Evolutionary conservation across 306 rosid species (phyloP), one percentile per base, ranked within the genome.

Genomic region (Fagus crenata): DNA sequence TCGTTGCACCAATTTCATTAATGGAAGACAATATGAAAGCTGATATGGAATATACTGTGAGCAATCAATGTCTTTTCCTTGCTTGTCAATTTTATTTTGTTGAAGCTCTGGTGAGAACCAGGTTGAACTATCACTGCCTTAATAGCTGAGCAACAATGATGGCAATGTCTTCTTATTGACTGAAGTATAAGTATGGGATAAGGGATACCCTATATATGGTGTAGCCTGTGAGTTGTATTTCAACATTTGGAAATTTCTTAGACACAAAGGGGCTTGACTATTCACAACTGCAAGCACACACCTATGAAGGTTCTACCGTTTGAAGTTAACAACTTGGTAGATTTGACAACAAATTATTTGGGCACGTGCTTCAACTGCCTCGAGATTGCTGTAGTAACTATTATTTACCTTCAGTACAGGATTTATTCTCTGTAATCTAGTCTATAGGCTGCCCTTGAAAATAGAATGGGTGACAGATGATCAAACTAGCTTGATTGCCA

Each of bases 41-140:
- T 82, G 92, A 84, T 73, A 78, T 78, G 28, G 93, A 90, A 36
- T 80, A 70, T 86, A 78, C 74, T 4, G 97, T 95, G 81, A 92
- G 90, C 58, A 40, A 49, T 61, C 28, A 61, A 53, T 55, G 39
- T 74, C 56, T 75, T 80, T 55, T 51, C 81, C 61, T 51, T 68
- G 32, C 76, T 77, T 69, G 5, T 77, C 42, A 33, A 31, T 3
- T 64, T 71, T 22, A 22, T 37, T 28, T 59, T 37, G 70, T 64
- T 65, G 71, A 15, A 7, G 71, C 71, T 39, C 71, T 28, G 9
- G 31, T 37, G 49, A 63, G 69, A 65, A 65, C 28, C 31, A 37
- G 49, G 49, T 65, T 65, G 71, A 37, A 28, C 5, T n/a, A 65
- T 65, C 41, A 4, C 49, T 39, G 28, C 41, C 49, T 0, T 17